Evolutionary conservation across 768 basidiomycete species (phyloP).

Genomic region (Termitomyces sp.): DNA sequence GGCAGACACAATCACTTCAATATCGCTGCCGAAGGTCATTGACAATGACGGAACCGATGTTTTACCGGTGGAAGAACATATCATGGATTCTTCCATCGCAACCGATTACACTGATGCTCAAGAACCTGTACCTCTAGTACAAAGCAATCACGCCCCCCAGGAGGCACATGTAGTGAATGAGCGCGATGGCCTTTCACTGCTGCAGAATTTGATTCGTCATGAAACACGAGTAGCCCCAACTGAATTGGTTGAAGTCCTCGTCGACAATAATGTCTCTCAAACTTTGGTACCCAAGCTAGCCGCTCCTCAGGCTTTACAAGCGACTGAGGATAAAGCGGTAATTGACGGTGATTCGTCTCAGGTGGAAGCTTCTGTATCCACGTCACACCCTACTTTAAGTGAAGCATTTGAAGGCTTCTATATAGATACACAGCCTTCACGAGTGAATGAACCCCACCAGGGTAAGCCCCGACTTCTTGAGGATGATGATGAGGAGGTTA

Average conservation of each 20-base stretch:
- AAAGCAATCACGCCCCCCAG: not conserved
- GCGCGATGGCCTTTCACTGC: not conserved
- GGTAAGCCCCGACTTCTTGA: slow-evolving; percentile 13
- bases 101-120: not conserved
- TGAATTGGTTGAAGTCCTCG: not conserved
- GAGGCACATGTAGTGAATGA: not conserved
- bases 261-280: not conserved
- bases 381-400: not conserved
- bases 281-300: too few species aligned
- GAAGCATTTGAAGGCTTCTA: slow-evolving; percentile 21
- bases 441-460: slow-evolving; percentile 8
- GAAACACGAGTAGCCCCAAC: not conserved
- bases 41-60: not conserved
- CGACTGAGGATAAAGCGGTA: not conserved
- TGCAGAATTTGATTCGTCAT: not conserved
- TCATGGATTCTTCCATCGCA: not conserved
- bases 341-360: not conserved
- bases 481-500: slow-evolving; percentile 57
- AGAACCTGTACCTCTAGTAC: not conserved
- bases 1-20: not conserved
- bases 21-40: not conserved
- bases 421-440: slow-evolving; percentile 37
- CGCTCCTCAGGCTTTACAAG: not conserved
- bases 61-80: not conserved
- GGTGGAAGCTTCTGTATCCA: not conserved